Evolutionary conservation across 2,329 filamentous ascomycete genomes (phyloP).

Genomic region (Calonectria hongkongensis): DNA sequence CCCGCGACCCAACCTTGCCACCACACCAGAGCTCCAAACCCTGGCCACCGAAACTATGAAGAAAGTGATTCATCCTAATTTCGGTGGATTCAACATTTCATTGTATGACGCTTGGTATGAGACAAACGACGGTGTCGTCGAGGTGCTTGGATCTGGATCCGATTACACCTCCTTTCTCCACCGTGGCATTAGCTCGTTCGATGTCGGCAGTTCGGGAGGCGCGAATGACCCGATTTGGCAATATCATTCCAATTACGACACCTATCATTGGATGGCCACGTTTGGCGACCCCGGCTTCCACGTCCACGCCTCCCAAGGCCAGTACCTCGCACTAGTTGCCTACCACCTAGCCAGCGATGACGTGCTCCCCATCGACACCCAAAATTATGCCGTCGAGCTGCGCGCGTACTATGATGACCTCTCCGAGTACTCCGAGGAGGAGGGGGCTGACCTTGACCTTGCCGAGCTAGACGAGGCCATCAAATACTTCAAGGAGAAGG

Average conservation of each 20-base stretch:
- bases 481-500: conserved; percentile 58
- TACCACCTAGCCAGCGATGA: conserved; percentile 63
- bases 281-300: conserved; percentile 81
- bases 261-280: conserved; percentile 87
- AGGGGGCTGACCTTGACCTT: conserved; percentile 61
- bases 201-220: conserved; percentile 71
- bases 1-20: conserved; percentile 72
- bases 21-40: conserved; percentile 81
- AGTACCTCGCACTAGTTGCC: conserved; percentile 63
- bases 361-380: conserved; percentile 63
- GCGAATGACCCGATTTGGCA: conserved; percentile 77
- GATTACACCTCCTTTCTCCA: conserved; percentile 82
- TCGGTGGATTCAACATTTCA: conserved; percentile 68
- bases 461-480: conserved; percentile 62
- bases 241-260: conserved; percentile 91
- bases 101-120: conserved; percentile 65
- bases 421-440: conserved; percentile 56
- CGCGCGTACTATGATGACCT: conserved; percentile 63
- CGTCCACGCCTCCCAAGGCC: conserved; percentile 76
- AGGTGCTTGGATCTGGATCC: conserved; percentile 78
- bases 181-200: conserved; percentile 67
- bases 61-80: conserved; percentile 75
- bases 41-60: conserved; percentile 78
- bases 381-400: conserved; percentile 64
- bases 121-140: conserved; percentile 60